Base-by-base conservation (phyloP, 306 rosid genomes). In the Quercus glauca region DNA sequence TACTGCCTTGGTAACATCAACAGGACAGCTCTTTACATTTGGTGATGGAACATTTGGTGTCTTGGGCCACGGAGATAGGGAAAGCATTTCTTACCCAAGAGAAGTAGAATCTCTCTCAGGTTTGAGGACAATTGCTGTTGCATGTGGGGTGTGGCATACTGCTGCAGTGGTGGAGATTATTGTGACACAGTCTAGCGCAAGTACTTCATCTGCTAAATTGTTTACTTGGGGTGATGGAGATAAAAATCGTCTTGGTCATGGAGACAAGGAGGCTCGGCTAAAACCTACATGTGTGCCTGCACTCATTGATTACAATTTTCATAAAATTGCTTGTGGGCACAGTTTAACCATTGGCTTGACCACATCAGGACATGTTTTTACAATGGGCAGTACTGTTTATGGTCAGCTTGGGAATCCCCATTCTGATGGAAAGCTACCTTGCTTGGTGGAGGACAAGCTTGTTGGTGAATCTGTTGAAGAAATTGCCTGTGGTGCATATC, bases 211-310 rank as follows among this genome's bases (percentile, higher is more conserved):
- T 25, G 96, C 94, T 73, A 96, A 96, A 73, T 87, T 93, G 77
- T 96, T 96, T 81, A 90, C 99, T 31, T 96, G 98, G 99, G 99
- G 99, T 25, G 99, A 96, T 71, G 99, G 99, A 81, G 99, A 96
- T 81, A 96, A 96, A 82, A 91, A 88, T 84, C 98, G 98, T 82
- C 95, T 93, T 9, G 97, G 98, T 19, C 98, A 96, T 69, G 99
- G 99, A 73, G 99, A 96, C 88, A 96, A 93, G 85, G 99, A 93
- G 71, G 90, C 96, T 73, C 87, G 94, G 28, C 98, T 90, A 56
- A 75, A 91, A 87, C 98, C 99, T 15, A 93, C 98, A 12, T 93
- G 98, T 77, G 99, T 96, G 78, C 90, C 93, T 35, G 87, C 92
- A 2, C 91, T 96, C 82, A 96, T 96, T 56, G 99, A 96, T 64